These are phyloP conservation scores for Coprinopsis strossmayeri DNA, from an alignment of 768 basidiomycete species.

Conservation along the genomic window DNA sequence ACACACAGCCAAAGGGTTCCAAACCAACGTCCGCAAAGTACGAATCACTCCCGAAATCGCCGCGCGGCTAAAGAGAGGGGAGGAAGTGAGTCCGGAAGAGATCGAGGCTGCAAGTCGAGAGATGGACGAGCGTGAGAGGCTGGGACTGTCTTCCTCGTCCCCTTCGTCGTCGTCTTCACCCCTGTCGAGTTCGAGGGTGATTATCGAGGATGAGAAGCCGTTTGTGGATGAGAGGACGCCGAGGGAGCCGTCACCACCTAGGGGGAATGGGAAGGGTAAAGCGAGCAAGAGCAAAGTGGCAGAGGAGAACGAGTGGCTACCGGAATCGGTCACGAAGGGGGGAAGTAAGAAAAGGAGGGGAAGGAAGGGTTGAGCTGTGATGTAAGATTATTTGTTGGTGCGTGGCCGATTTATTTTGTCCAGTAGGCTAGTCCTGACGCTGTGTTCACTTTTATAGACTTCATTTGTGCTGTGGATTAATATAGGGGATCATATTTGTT, in stretches of 20 bases:
- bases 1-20: conserved; percentile 43
- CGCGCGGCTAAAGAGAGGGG: conserved; percentile 43
- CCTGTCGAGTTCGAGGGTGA: neutral
- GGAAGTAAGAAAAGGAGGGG: conserved; percentile 30
- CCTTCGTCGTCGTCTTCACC: neutral
- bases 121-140: conserved; percentile 28
- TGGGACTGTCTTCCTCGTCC: neutral
- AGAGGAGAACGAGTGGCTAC: conserved; percentile 42
- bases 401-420: too few relatives aligned
- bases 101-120: conserved; percentile 39
- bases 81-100: conserved; percentile 47
- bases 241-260: neutral
- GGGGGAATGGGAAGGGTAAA: conserved; percentile 8
- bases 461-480: too few relatives aligned
- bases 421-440: too few relatives aligned
- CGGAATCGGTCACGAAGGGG: conserved; percentile 37
- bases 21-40: conserved; percentile 43
- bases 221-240: conserved; percentile 4
- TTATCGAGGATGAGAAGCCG: conserved; percentile 7
- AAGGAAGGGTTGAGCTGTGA: neutral
- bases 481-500: too few relatives aligned
- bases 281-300: conserved; percentile 19
- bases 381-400: neutral
- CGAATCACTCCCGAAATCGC: conserved; percentile 51
- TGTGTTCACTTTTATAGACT: too few relatives aligned